Evolutionary conservation across 495 filamentous ascomycete species (phyloP), one percentile per base, ranked within the genome.

Genomic region (Daldinia caldariorum): DNA sequence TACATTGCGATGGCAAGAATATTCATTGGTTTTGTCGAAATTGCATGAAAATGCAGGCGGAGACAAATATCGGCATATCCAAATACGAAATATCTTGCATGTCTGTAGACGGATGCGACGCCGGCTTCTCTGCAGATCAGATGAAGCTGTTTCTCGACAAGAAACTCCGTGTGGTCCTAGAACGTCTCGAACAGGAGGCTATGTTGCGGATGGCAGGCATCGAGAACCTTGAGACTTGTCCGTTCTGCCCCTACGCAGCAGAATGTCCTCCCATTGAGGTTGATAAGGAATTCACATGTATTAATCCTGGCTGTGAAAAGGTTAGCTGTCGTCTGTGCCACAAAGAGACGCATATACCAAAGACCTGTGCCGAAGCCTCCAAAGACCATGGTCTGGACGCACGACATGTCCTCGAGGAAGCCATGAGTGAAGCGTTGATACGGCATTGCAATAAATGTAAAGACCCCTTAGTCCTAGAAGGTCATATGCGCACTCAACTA

Each of bases 231-330:
- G 89, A 83, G 60, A 84, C 79, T 6, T 97, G 93, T 68, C 93
- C 93, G 1, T 94, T 94, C 76, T 97, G 93, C 77, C 87, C 90
- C 29, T 96, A 87, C 79, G 92, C 90, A 41, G 91, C 88, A 10
- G 89, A 92, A 29, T 90, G 86, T 66, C 79, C 79, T 2, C 89
- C 93, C 0, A 77, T 88, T 9, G 87, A 91, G n/a, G 80, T 85
- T 10, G 86, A 95, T 78, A 88, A 83, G 60, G 91, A 94, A 71
- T 96, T 97, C 60, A 80, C 83, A 5, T 97, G 93, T 76, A 77
- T 84, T 14, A 90, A 88, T 57, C 83, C 86, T 0, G 83, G 85
- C 5, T 97, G 93, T 71, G 81, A 83, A 65, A 82, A 80, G 61
- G 80, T 89, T 57, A 92, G 88, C 74, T 97, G 93, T 71, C 89